These are phyloP conservation scores for Monosporascus ibericus DNA, from an alignment of 2,329 filamentous ascomycete species.

Conservation along the genomic window DNA sequence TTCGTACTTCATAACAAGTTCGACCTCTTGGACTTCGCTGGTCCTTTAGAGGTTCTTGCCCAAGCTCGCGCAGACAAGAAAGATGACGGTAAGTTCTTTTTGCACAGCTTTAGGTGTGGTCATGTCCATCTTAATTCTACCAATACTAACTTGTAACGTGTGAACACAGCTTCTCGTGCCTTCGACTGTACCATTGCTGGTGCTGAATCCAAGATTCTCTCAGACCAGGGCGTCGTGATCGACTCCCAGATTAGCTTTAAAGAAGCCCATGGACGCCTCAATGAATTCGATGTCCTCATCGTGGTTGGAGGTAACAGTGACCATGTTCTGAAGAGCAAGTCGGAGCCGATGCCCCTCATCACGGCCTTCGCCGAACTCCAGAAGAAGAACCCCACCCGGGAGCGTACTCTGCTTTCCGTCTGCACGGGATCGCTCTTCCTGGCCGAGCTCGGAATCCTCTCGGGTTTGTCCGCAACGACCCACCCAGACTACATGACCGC, in stretches of 20 bases:
- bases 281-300: conserved; percentile 75
- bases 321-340: conserved; percentile 58
- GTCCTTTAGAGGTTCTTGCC: conserved; percentile 46
- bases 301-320: conserved; percentile 67
- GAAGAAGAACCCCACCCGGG: conserved; percentile 69
- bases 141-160: conserved; percentile 7
- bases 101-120: neutral
- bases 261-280: conserved; percentile 66
- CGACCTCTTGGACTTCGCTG: conserved; percentile 52
- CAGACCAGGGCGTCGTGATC: conserved; percentile 60
- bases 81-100: conserved; percentile 40
- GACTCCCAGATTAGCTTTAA: conserved; percentile 72
- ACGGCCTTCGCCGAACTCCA: conserved; percentile 72
- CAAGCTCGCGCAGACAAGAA: conserved; percentile 47
- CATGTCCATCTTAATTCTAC: neutral
- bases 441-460: conserved; percentile 68
- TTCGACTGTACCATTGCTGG: conserved; percentile 53
- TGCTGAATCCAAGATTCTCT: conserved; percentile 48
- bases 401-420: conserved; percentile 75
- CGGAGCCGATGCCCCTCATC: conserved; percentile 66
- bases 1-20: conserved; percentile 56
- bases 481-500: conserved; percentile 75
- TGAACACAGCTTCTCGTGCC: conserved; percentile 42
- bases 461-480: conserved; percentile 74
- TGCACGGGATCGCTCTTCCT: conserved; percentile 76